Evolutionary conservation across 108 stramenopile genomes (phyloP), one percentile per base, ranked within the genome.

Genomic region (Cyclotella baltica): DNA sequence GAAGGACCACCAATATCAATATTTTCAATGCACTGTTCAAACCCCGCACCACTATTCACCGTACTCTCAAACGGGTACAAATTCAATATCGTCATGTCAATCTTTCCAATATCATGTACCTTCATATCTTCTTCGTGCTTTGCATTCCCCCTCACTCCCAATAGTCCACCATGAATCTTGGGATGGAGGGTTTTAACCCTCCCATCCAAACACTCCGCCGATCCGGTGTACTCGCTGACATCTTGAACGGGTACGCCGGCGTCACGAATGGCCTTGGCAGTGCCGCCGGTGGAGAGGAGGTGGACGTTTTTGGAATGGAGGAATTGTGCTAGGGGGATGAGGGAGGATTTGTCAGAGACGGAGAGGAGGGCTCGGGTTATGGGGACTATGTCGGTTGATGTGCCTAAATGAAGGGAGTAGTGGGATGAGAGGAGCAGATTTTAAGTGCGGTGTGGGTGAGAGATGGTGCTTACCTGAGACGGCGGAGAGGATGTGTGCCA

Each of bases 1-100:
- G 92, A 90, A 5, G 99, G 99, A n/a, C 99, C 99, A 23, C 99
- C 99, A 81, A 99, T 98, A 78, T 99, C 99, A 79, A 99, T 98
- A 79, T 99, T 99, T 84, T 99, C 99, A 76, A 99, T 92, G 88
- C 98, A 98, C 73, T 93, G 96, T 58, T 88, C 96, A 63, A 96
- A 98, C 28, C 79, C 89, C 23, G 92, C 93, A 22, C 97, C 98
- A 36, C 75, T 84, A 31, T 87, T 86, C 18, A 99, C 98, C 23
- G 99, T 98, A 2, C 85, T 82, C 84, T 98, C 97, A 81, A 99
- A 99, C 23, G 99, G 97, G 78, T 99, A 99, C 58, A 99, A 81
- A 77, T 99, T 99, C 33, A 98, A 70, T 58, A 99, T 95, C 55
- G 98, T 98, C 85, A 98, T 90, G 82, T 99, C 99, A 78, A 99